A percentile compares a stretch with the other conserved stretches of the same genome.
Evolutionary conservation across 192 early-diverging fungal species (phyloP).

Genomic region (Coemansia sp.): DNA sequence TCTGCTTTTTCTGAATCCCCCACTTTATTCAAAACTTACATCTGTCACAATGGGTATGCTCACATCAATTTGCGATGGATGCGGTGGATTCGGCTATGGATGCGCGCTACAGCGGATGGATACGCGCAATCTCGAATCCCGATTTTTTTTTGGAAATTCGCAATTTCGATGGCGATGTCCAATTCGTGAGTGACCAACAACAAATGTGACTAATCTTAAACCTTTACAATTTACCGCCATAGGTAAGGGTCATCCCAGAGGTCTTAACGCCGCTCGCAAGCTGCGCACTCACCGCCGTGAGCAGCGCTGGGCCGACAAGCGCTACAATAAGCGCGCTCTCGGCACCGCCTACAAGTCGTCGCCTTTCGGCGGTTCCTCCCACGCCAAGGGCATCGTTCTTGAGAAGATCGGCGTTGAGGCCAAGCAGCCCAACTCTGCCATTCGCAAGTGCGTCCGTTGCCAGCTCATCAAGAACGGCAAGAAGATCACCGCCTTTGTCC

Average conservation of each 20-base stretch:
- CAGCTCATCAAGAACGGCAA: slow-evolving; percentile 99
- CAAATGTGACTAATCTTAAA: background rate
- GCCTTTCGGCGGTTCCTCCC: slow-evolving; percentile 99
- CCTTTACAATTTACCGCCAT: slow-evolving; percentile 2
- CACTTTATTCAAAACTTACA: too few relatives aligned
- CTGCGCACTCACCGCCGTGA: slow-evolving; percentile 96
- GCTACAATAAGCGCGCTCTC: slow-evolving; percentile 97
- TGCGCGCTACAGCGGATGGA: too few relatives aligned
- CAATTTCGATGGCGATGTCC: too few relatives aligned
- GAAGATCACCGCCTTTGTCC: slow-evolving; percentile 99
- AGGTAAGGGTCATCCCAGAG: slow-evolving; percentile 88
- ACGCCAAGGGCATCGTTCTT: slow-evolving; percentile 99
- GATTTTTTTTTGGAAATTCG: too few relatives aligned
- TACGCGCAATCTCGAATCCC: too few relatives aligned
- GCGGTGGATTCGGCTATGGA: too few relatives aligned
- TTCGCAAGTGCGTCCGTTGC: slow-evolving; percentile 99
- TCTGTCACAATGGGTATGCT: too few relatives aligned
- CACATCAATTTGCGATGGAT: too few relatives aligned
- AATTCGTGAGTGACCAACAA: too few relatives aligned
- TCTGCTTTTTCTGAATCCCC: too few relatives aligned
- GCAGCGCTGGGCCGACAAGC: slow-evolving; percentile 98
- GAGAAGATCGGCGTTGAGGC: slow-evolving; percentile 99
- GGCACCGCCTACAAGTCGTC: slow-evolving; percentile 98
- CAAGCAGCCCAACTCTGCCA: slow-evolving; percentile 99
- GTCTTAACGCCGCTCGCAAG: slow-evolving; percentile 98